Conservation (phyloP, 1,139 yeast species). For the Nematodospora anomalae region DNA sequence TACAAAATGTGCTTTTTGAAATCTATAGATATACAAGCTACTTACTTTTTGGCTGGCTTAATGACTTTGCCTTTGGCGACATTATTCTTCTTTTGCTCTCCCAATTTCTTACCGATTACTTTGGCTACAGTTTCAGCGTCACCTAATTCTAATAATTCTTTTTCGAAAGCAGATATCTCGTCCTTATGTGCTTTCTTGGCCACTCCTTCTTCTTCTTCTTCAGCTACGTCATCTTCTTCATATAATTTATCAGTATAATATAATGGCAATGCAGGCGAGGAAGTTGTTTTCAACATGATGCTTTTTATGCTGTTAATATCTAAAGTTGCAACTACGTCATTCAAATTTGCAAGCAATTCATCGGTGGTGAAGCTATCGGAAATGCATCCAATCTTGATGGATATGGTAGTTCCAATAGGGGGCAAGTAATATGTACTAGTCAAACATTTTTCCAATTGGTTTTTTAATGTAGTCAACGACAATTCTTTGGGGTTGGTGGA, state of each 20-base stretch:
- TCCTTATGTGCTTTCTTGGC: slow-evolving; percentile 28
- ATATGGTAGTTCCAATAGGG: slow-evolving; percentile 72
- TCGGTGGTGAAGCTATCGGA: slow-evolving; percentile 32
- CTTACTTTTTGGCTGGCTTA: slow-evolving; percentile 14
- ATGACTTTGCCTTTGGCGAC: slow-evolving; percentile 16
- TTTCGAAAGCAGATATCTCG: slow-evolving; percentile 63
- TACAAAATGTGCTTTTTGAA: not conserved
- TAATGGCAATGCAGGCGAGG: slow-evolving; percentile 83
- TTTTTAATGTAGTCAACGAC: slow-evolving; percentile 55
- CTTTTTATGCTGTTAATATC: slow-evolving; percentile 49
- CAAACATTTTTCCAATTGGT: slow-evolving; percentile 60
- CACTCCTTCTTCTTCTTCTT: slow-evolving; percentile 26
- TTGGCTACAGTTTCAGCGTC: slow-evolving; percentile 65
- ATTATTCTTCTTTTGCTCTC: slow-evolving; percentile 12
- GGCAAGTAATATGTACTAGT: slow-evolving; percentile 62
- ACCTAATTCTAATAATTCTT: slow-evolving; percentile 76
- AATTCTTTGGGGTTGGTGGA: slow-evolving; percentile 40
- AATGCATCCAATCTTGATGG: slow-evolving; percentile 66
- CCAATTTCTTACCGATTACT: slow-evolving; percentile 43
- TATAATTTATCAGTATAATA: slow-evolving; percentile 66
- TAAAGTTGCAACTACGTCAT: slow-evolving; percentile 55
- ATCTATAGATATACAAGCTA: not conserved
- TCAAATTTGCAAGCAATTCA: slow-evolving; percentile 54
- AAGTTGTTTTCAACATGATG: slow-evolving; percentile 64
- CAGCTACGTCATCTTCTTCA: slow-evolving; percentile 31